Percentiles rank a stretch among this genome's conserved stretches.
Conservation (phyloP, 495 filamentous ascomycete species). For the Xylaria nigripes region DNA sequence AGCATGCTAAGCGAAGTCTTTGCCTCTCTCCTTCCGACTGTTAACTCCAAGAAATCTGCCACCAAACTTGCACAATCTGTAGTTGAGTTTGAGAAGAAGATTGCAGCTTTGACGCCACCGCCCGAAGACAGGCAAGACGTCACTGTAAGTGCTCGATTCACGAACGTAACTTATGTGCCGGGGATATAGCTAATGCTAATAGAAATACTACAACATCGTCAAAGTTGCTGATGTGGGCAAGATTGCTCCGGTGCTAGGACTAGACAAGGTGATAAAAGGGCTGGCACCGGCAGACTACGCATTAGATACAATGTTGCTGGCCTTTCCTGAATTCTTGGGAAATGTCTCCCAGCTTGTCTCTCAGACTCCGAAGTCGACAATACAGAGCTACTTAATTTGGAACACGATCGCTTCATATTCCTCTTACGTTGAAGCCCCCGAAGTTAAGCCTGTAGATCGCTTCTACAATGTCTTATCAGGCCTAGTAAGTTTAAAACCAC, state of each 20-base stretch:
- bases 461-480: slow-evolving; percentile 43
- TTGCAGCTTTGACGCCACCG: slow-evolving; percentile 51
- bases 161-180: background rate
- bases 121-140: slow-evolving; percentile 39
- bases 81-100: slow-evolving; percentile 52
- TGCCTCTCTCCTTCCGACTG: slow-evolving; percentile 18
- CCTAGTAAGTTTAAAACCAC: slow-evolving; percentile 16
- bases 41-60: slow-evolving; percentile 16
- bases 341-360: slow-evolving; percentile 27
- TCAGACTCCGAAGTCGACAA: slow-evolving; percentile 23
- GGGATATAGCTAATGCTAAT: slow-evolving; percentile 6
- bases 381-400: slow-evolving; percentile 32
- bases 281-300: slow-evolving; percentile 46
- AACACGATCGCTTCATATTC: slow-evolving; percentile 22
- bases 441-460: slow-evolving; percentile 47
- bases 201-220: slow-evolving; percentile 29
- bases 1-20: slow-evolving; percentile 35
- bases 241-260: slow-evolving; percentile 47
- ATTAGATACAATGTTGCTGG: slow-evolving; percentile 46
- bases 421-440: slow-evolving; percentile 49
- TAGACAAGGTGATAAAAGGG: slow-evolving; percentile 44
- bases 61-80: slow-evolving; percentile 30
- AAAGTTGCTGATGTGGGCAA: slow-evolving; percentile 41
- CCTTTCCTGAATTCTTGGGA: slow-evolving; percentile 28
- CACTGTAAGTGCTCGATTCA: slow-evolving; percentile 17